Percentiles rank a stretch among this genome's conserved stretches.
These are phyloP conservation scores for Solanum bulbocastanum DNA, from an alignment of 257 asterid species.

Conservation along the genomic window DNA sequence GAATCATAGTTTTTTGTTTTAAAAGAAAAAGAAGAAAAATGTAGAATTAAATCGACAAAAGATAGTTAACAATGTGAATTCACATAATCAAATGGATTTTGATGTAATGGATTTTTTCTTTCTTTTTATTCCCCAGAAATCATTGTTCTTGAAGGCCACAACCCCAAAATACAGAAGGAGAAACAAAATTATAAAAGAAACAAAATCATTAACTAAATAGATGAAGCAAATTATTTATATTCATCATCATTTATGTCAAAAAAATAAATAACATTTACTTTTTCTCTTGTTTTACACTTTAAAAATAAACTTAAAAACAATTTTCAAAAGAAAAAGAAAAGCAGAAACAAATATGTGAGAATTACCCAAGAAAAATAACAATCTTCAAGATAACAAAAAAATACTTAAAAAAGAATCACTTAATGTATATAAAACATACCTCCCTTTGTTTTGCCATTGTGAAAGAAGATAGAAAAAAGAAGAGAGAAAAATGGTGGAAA, in stretches of 20 bases:
- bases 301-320: not conserved
- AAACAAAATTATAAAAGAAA: not conserved
- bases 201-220: not conserved
- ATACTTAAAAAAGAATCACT: not conserved
- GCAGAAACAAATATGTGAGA: not conserved
- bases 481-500: not conserved
- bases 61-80: not conserved
- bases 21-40: not conserved
- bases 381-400: not conserved
- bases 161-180: not conserved
- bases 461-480: not conserved
- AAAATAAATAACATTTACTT: not conserved
- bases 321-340: not conserved
- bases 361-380: not conserved
- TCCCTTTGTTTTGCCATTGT: not conserved
- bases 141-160: not conserved
- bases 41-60: not conserved
- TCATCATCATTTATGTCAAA: not conserved
- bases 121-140: not conserved
- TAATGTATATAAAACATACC: not conserved
- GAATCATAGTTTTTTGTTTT: not conserved
- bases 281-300: not conserved
- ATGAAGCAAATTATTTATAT: not conserved
- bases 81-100: not conserved
- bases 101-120: not conserved